Percentiles rank a stretch among this genome's conserved stretches.
Conservation (phyloP, 1,284 basidiomycete genomes). For the Ustilago cynodontis region DNA sequence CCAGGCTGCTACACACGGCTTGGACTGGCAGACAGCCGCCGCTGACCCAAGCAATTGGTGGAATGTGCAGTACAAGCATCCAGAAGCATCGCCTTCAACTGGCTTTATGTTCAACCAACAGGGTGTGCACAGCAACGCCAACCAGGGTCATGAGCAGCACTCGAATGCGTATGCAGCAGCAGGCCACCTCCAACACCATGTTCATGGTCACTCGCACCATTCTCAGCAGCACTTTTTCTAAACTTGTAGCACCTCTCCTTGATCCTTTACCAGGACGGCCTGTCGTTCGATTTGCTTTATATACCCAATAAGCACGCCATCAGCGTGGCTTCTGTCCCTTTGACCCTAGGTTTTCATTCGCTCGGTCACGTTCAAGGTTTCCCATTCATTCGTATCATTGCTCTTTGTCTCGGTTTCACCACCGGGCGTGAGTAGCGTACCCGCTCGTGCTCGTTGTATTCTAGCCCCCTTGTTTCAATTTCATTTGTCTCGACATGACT, state of each 20-base stretch:
- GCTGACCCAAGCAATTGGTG: constrained; percentile 36
- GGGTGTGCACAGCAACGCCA: constrained; percentile 14
- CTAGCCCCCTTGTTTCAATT: not conserved
- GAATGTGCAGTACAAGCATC: constrained; percentile 44
- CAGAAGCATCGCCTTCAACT: constrained; percentile 27
- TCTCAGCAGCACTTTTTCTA: constrained; percentile 35
- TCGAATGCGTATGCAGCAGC: not conserved
- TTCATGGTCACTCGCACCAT: constrained; percentile 16
- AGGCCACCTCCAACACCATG: constrained; percentile 20
- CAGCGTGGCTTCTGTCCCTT: not conserved
- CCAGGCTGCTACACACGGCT: constrained; percentile 6
- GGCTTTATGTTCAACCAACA: constrained; percentile 32
- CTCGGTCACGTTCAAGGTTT: not conserved
- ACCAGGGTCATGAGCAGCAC: constrained; percentile 5
- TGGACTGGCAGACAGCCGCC: constrained; percentile 41
- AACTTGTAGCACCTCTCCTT: constrained; percentile 12
- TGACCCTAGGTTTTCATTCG: not conserved
- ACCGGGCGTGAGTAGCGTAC: not conserved
- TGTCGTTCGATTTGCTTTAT: not conserved
- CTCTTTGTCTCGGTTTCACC: not conserved
- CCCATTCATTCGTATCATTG: not conserved
- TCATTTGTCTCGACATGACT: not conserved
- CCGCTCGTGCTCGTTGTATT: not conserved
- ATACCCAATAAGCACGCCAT: constrained; percentile 8
- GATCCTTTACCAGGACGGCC: no score